A percentile compares a stretch with the other conserved stretches of the same genome.
phyloP scores from a whole-genome alignment of 164 flowering plant genomes.

The Cinnamomum chago region DNA sequence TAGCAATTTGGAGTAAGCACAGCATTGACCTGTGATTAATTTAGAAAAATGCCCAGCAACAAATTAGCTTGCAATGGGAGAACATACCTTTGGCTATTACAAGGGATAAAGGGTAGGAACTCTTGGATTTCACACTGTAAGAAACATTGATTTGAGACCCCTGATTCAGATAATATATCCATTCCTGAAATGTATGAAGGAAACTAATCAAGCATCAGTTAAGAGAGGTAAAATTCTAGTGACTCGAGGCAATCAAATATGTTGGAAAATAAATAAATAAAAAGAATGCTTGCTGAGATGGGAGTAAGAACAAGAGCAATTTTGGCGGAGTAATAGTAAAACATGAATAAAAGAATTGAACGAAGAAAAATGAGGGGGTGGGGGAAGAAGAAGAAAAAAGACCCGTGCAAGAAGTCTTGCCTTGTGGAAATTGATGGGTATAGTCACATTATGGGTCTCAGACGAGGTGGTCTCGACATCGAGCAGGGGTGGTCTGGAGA shows the following conservation, averaged over 20 bases:
- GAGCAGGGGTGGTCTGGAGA: constrained; percentile 38
- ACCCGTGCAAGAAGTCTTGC: constrained; percentile 19
- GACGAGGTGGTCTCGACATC: constrained; percentile 45
- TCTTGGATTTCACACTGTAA: constrained; percentile 36
- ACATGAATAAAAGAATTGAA: not conserved
- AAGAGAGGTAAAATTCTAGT: not conserved
- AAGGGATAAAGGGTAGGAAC: constrained; percentile 36
- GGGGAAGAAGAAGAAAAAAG: not conserved
- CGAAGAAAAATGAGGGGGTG: not conserved
- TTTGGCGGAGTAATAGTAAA: not conserved
- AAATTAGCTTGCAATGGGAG: not conserved
- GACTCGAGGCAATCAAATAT: not conserved
- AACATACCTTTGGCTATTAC: constrained; percentile 52
- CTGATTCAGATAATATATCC: constrained; percentile 48
- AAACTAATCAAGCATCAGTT: not conserved
- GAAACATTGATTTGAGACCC: constrained; percentile 49
- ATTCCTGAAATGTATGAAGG: constrained; percentile 41
- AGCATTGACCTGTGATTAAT: too few species aligned
- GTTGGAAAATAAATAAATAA: too few species aligned
- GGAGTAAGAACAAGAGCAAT: too few species aligned
- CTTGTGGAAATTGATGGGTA: constrained; percentile 36
- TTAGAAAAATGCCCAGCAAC: not conserved
- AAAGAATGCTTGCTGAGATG: too few species aligned
- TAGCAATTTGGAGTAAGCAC: not conserved
- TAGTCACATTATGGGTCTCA: constrained; percentile 31